Percentiles rank a stretch among this genome's conserved stretches.
These are phyloP conservation scores for Fusarium succisae DNA, from an alignment of 2,329 filamentous ascomycete species.

Conservation along the genomic window DNA sequence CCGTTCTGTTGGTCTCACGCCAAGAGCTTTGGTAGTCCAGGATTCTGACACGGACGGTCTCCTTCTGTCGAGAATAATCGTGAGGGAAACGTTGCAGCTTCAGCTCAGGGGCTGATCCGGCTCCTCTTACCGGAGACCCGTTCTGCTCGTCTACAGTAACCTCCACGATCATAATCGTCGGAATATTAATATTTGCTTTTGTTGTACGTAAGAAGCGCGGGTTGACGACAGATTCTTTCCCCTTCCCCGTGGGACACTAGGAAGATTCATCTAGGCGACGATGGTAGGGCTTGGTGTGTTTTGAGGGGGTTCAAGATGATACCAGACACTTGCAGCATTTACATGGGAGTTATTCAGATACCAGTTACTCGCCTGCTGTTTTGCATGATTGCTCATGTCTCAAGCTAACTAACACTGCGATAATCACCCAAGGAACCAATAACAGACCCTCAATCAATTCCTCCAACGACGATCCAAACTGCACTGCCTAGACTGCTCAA, in stretches of 20 bases:
- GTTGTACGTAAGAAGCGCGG: constrained; percentile 5
- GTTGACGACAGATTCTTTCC: not conserved
- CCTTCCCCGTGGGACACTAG: constrained; percentile 10
- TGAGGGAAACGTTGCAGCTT: not conserved
- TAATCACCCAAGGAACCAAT: not conserved
- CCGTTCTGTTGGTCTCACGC: constrained; percentile 15
- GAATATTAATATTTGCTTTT: not conserved
- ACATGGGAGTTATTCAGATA: too few species aligned
- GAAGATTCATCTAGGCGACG: not conserved
- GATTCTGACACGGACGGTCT: not conserved
- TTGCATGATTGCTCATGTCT: not conserved
- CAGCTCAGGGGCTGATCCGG: constrained; percentile 17
- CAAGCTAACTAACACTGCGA: not conserved
- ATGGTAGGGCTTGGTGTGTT: constrained; percentile 10
- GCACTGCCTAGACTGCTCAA: not conserved
- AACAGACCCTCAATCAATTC: not conserved
- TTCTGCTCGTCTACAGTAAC: not conserved
- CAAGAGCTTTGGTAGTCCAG: not conserved
- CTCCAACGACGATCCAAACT: not conserved
- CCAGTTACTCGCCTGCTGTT: not conserved
- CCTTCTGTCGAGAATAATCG: not conserved
- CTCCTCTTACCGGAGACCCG: constrained; percentile 4
- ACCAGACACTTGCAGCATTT: not conserved
- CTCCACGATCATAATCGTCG: not conserved
- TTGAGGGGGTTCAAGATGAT: not conserved